phyloP scores from a whole-genome alignment of 2,329 filamentous ascomycete genomes.

The Alternaria triticina region DNA sequence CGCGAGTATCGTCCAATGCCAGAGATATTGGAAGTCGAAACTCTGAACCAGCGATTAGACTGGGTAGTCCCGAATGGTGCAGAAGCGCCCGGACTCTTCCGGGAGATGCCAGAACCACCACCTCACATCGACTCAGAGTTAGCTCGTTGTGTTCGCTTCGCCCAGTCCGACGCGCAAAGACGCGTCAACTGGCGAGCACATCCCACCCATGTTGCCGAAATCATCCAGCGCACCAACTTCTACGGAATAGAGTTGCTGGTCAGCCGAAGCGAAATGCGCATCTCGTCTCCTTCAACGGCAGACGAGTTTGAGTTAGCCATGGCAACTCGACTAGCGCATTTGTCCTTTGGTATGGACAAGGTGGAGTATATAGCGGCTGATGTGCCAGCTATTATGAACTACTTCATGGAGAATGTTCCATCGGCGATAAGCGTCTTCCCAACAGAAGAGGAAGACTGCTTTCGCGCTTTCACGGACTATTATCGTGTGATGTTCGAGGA shows the following conservation, averaged over 20 bases:
- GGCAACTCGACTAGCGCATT: background rate
- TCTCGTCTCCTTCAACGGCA: background rate
- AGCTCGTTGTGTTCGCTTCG: conserved; percentile 11
- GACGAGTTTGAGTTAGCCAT: background rate
- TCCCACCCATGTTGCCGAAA: conserved; percentile 2
- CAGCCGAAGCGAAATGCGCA: background rate
- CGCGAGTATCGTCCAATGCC: background rate
- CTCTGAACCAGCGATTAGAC: background rate
- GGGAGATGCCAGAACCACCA: background rate
- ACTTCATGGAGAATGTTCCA: background rate
- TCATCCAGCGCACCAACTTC: conserved; percentile 5
- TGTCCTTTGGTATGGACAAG: background rate
- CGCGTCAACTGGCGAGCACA: conserved; percentile 4
- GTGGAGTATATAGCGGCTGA: background rate
- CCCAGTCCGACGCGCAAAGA: background rate
- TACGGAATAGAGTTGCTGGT: background rate
- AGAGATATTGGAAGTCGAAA: background rate
- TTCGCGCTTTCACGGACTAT: background rate
- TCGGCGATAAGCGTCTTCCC: background rate
- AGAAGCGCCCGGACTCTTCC: background rate
- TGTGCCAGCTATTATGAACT: background rate
- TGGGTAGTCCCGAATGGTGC: background rate
- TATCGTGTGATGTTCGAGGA: background rate
- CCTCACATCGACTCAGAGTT: background rate
- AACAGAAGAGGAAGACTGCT: background rate